Conservation (phyloP, 169 alveolate genomes). For the Cryptosporidium tyzzeri region DNA sequence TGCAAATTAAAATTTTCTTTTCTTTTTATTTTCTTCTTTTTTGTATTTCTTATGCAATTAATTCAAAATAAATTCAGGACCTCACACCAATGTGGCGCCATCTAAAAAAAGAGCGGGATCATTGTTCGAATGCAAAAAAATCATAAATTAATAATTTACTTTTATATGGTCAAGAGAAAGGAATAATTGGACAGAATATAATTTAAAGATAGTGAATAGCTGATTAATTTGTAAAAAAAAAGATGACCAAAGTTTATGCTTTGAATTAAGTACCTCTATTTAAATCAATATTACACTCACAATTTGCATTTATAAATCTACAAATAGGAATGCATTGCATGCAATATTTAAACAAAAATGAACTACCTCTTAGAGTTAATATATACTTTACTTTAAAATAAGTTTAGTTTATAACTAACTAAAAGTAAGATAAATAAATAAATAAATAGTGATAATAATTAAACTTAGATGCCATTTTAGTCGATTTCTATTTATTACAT, state of each 20-base stretch:
- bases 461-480: background rate
- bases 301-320: no score
- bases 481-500: background rate
- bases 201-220: no score
- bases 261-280: no score
- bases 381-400: background rate
- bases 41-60: background rate
- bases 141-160: no score
- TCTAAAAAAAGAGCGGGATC: slow-evolving; percentile 17
- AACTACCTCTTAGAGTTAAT: no score
- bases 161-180: background rate
- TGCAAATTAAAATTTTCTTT: background rate
- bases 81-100: slow-evolving; percentile 4
- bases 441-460: no score
- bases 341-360: no score
- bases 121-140: background rate
- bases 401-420: background rate
- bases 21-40: background rate
- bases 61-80: background rate
- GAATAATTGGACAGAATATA: no score
- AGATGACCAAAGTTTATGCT: no score
- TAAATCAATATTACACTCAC: no score
- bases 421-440: no score
- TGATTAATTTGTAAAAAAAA: no score
- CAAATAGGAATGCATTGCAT: background rate